Conservation (phyloP, 2,329 filamentous ascomycete species). For the Cladosporium velox region DNA sequence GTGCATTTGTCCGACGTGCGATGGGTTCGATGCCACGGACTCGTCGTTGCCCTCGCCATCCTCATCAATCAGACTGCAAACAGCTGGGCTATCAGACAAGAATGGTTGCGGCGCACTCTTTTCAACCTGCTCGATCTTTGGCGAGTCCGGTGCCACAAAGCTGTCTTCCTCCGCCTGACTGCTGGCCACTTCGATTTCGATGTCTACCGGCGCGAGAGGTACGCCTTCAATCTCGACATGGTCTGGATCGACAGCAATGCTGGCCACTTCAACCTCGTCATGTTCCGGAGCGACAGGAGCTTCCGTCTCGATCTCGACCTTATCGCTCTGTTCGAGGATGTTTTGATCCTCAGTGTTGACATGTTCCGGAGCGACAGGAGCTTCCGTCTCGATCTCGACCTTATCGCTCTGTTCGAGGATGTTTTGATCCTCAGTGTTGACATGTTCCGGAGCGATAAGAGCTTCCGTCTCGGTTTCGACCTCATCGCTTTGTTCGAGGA, state of each 20-base stretch:
- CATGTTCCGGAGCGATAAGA: background rate
- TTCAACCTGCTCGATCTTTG: background rate
- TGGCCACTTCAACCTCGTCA: no score
- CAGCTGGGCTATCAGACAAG: background rate
- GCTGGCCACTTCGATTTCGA: background rate
- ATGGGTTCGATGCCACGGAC: background rate
- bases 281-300: no score
- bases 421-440: no score
- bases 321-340: no score
- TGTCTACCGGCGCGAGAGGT: background rate
- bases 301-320: no score
- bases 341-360: no score
- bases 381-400: background rate
- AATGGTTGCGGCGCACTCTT: background rate
- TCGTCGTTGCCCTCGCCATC: background rate
- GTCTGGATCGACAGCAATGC: no score
- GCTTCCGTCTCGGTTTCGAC: background rate
- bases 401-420: background rate
- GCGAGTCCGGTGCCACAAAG: background rate
- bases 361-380: background rate
- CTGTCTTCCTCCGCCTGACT: background rate
- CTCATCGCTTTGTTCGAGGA: background rate
- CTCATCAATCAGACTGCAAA: background rate
- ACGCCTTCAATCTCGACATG: background rate
- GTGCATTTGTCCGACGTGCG: background rate